A percentile compares a stretch with the other conserved stretches of the same genome.
Evolutionary conservation across 2,329 filamentous ascomycete species (phyloP).

Genomic region (Nigrospora osmanthi): DNA sequence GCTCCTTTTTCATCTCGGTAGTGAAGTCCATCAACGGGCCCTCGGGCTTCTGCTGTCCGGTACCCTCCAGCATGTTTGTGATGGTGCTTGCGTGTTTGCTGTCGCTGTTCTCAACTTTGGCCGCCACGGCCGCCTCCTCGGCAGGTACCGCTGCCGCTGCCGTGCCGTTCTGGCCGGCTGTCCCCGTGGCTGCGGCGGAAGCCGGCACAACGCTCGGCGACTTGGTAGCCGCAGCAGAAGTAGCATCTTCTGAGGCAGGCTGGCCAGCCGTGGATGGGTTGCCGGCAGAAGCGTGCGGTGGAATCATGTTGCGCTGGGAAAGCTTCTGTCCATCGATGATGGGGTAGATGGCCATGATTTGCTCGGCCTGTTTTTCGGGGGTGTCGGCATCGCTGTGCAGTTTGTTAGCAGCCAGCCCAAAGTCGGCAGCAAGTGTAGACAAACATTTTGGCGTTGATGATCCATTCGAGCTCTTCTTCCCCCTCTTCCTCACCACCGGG

Average conservation of each 20-base stretch:
- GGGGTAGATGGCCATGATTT: constrained; percentile 80
- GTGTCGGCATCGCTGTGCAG: constrained; percentile 44
- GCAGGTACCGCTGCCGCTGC: constrained; percentile 2
- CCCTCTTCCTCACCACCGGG: constrained; percentile 67
- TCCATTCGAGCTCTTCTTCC: constrained; percentile 89
- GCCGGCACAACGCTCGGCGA: constrained; percentile 1
- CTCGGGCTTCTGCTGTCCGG: constrained; percentile 33
- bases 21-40: constrained; percentile 51
- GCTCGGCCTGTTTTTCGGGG: constrained; percentile 64
- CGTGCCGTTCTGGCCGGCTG: neutral
- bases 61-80: constrained; percentile 33
- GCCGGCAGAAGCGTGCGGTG: constrained; percentile 29
- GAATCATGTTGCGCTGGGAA: constrained; percentile 46
- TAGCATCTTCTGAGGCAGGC: constrained; percentile 8
- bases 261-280: constrained; percentile 9
- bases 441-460: constrained; percentile 80
- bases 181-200: too few relatives aligned
- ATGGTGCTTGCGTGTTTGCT: constrained; percentile 28
- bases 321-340: constrained; percentile 70
- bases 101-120: constrained; percentile 1
- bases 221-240: constrained; percentile 37
- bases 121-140: constrained; percentile 5
- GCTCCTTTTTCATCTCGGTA: constrained; percentile 40
- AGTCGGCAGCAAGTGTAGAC: constrained; percentile 2
- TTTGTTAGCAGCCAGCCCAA: neutral